phyloP scores from a whole-genome alignment of 306 rosid genomes.

The Lathyrus oleraceus region DNA sequence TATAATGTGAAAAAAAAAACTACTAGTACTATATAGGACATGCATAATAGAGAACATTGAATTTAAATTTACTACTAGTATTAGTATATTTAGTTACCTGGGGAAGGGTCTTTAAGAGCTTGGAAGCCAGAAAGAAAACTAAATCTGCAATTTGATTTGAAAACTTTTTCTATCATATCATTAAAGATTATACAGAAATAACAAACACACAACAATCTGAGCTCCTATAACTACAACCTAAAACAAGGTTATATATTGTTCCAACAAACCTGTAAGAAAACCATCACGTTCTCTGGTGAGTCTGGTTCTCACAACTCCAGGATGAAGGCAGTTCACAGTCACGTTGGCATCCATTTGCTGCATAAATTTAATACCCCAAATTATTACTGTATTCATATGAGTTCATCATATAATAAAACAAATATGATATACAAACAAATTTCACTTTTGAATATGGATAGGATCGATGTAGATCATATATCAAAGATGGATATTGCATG shows the following conservation, averaged over 20 bases:
- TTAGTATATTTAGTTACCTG: slow-evolving; percentile 51
- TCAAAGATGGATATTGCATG: neutral
- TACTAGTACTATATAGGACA: neutral
- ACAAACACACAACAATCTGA: no score
- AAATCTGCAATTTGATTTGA: slow-evolving; percentile 59
- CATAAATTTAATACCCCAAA: neutral
- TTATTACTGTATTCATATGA: neutral
- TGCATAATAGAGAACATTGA: neutral
- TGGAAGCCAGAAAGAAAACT: slow-evolving; percentile 79
- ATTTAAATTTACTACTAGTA: neutral
- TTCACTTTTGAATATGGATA: slow-evolving; percentile 26
- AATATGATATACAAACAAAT: slow-evolving; percentile 45
- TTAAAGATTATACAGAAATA: no score
- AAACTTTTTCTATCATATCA: no score
- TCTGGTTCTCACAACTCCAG: slow-evolving; percentile 85
- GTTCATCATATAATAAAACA: slow-evolving; percentile 2
- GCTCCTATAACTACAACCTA: neutral
- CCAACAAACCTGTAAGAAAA: slow-evolving; percentile 67
- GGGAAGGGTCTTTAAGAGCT: slow-evolving; percentile 83
- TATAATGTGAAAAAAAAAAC: neutral
- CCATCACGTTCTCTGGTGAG: slow-evolving; percentile 97
- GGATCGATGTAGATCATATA: neutral
- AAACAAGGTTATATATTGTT: neutral
- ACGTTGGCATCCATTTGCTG: slow-evolving; percentile 84
- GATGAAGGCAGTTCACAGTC: slow-evolving; percentile 88